Base-by-base conservation (phyloP, 1,139 yeast genomes). In the Lodderomyces jiufengensis region DNA sequence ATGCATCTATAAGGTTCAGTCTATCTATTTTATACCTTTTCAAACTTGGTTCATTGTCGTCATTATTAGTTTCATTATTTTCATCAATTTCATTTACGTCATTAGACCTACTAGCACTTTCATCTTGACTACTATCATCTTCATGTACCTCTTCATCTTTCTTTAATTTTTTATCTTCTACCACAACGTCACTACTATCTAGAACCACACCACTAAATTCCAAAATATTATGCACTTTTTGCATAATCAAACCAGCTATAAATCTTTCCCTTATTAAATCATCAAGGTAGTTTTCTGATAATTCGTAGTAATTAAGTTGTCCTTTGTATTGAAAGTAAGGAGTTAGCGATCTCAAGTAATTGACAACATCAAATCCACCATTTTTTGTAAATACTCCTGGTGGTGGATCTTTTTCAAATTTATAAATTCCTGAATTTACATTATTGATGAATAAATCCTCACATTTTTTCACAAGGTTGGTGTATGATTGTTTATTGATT, bases 391-490 rank as follows among this genome's bases (percentile, higher is more conserved):
- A 23, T 1, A 37, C 42, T 14, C 39, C 44, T 5, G 30, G 39
- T 11, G 8, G 9, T 13, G 16, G 14, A 7, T 41, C 49, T 12
- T 41, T 42, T 10, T 50, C 59, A 29, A 49, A 49, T 32, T 58
- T 62, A 34, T 60, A 61, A 6, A 45, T 39, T 37, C 51, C 57
- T 18, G 20, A 18, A 4, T 41, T 37, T 9, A 50, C 43, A 7
- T 49, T 45, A 11, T 49, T 5, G 7, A 5, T 50, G 34, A 63
- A 59, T 29, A 59, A 26, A 9, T 41, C 29, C 16, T 55, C 57
- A 40, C 64, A 59, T 29, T 43, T 43, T 6, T 45, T 39, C 38
- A 50, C n/a, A n/a, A n/a, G n/a, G n/a, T n/a, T n/a, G n/a, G n/a
- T n/a, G n/a, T n/a, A 55, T 12, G 58, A 32, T 5, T 34, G 25